Evolutionary conservation across 768 basidiomycete genomes (phyloP), one percentile per base, ranked within the genome.

Genomic region (button mushroom (Agaricus bisporus)): DNA sequence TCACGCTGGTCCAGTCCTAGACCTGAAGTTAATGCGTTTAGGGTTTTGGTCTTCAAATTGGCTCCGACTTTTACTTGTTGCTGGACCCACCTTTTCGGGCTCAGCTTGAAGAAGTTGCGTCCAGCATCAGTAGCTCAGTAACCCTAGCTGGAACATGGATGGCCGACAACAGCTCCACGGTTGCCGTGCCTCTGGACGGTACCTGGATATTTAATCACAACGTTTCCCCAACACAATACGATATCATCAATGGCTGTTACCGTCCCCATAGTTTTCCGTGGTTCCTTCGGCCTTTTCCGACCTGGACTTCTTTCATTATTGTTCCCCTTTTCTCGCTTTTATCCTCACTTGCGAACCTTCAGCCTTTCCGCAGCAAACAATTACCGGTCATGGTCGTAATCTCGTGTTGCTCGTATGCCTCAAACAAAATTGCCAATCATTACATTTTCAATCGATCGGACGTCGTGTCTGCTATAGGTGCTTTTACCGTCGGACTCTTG

Each of bases 381-480:
- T 74, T 92, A 36, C 77, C 79, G 9, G 85, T 93, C 15, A 92
- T 92, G 91, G 86, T 91, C 54, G 56, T 85, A 61, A 91, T 94
- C 59, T 89, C 88, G 14, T 92, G 89, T 64, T 78, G 77, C 49
- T 82, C 85, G 14, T 91, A 88, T 61, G 80, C 83, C 9, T 82
- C 88, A 29, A 92, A 91, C 67, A 88, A 86, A 66, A 73, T 85
- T 43, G 91, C 88, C 45, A 89, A 89, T 63, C 86, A 87, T 60
- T 90, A 84, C 62, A 91, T 92, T 61, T 86, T 89, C 71, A 83
- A 86, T 66, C 84, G 87, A 14, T 87, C 87, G 4, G 91, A 93
- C 60, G 73, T 92, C 42, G 89, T 91, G 15, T 88, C 87, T 50
- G 86, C 88, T 9, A 88, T 92, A 61, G 91, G 90, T 0, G 88